Evolutionary conservation across 495 filamentous ascomycete species (phyloP).

Genomic region (Apiosordaria backusii): DNA sequence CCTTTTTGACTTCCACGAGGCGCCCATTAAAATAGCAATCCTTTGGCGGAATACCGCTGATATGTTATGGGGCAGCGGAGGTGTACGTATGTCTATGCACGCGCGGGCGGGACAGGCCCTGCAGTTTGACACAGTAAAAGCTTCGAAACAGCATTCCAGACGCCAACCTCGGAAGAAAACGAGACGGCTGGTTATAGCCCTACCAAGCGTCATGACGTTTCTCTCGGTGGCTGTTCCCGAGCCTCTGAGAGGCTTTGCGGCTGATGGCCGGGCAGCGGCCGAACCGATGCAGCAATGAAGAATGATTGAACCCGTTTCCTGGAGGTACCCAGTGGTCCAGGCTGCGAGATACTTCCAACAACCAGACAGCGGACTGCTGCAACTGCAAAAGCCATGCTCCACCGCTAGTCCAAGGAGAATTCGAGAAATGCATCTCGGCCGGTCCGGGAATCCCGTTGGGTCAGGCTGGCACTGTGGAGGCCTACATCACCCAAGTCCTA

Average conservation of each 20-base stretch:
- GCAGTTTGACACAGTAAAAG: not conserved
- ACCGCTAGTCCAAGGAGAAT: not conserved
- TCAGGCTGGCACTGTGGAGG: no score
- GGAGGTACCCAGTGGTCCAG: not conserved
- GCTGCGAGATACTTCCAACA: not conserved
- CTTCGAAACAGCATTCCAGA: conserved; percentile 4
- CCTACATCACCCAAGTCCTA: not conserved
- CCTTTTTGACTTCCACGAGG: not conserved
- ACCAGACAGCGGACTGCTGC: not conserved
- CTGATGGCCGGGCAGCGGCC: not conserved
- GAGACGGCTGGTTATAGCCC: not conserved
- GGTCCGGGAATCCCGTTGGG: conserved; percentile 1
- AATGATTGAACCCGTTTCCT: not conserved
- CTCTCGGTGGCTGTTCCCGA: not conserved
- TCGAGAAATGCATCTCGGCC: conserved; percentile 8
- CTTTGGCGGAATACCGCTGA: not conserved
- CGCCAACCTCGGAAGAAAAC: not conserved
- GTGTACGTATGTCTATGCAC: not conserved
- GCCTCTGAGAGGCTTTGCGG: not conserved
- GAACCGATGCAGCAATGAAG: not conserved
- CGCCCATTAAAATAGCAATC: not conserved
- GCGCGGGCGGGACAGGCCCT: not conserved
- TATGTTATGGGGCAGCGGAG: not conserved
- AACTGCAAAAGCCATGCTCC: not conserved
- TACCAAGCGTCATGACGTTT: not conserved